phyloP scores from a whole-genome alignment of 257 asterid species.

The Lycium barbarum region DNA sequence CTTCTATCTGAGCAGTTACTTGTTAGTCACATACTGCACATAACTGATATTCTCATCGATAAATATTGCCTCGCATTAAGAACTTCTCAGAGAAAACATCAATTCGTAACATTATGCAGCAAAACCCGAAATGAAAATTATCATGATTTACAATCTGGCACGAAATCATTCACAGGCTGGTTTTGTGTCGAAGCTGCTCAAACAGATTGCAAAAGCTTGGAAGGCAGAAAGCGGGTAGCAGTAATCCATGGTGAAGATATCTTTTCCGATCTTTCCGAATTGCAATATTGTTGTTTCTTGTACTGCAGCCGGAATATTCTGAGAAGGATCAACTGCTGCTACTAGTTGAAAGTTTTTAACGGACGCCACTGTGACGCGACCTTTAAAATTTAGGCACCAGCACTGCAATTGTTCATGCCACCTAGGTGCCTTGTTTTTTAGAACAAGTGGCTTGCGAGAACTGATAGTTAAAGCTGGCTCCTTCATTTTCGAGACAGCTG shows the following conservation, averaged over 20 bases:
- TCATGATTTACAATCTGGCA: background rate
- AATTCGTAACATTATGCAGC: background rate
- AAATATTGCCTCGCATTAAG: background rate
- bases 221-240: conserved; percentile 38
- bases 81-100: conserved; percentile 9
- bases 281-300: conserved; percentile 38
- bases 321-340: conserved; percentile 29
- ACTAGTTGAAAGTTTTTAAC: conserved; percentile 38
- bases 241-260: conserved; percentile 39
- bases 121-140: background rate
- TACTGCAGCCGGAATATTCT: conserved; percentile 30
- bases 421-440: conserved; percentile 37
- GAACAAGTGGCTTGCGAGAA: conserved; percentile 32
- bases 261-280: conserved; percentile 39
- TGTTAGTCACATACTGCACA: conserved; percentile 10
- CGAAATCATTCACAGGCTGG: conserved; percentile 34
- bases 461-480: background rate
- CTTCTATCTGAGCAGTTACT: background rate
- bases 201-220: conserved; percentile 41
- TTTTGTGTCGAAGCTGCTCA: conserved; percentile 39
- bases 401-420: conserved; percentile 43
- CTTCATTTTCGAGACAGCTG: background rate
- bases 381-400: conserved; percentile 40
- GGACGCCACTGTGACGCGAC: conserved; percentile 37
- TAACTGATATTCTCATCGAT: background rate